Evolutionary conservation across 495 filamentous ascomycete genomes (phyloP).

Genomic region (Neurospora intermedia): DNA sequence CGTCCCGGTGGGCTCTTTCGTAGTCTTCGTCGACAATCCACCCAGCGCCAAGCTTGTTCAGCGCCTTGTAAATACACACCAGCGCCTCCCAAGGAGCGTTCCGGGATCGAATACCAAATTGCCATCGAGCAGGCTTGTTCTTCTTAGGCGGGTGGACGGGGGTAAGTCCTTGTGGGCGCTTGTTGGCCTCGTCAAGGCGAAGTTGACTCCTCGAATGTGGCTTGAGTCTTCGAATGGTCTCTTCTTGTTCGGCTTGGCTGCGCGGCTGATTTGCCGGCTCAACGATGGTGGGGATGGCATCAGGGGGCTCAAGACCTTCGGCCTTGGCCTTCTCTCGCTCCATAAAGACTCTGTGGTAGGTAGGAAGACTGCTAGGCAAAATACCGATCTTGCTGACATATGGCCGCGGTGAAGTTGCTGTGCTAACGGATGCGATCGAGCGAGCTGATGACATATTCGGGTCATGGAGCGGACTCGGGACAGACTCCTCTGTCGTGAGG

Average conservation of each 20-base stretch:
- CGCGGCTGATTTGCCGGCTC: constrained; percentile 42
- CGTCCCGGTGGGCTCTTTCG: constrained; percentile 21
- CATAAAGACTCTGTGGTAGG: constrained; percentile 85
- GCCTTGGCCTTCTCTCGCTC: constrained; percentile 48
- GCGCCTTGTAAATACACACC: constrained; percentile 83
- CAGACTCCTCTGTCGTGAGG: constrained; percentile 10
- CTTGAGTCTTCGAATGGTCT: constrained; percentile 63
- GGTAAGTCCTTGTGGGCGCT: constrained; percentile 56
- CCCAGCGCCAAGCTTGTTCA: constrained; percentile 73
- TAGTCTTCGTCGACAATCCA: constrained; percentile 61
- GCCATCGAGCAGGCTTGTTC: constrained; percentile 71
- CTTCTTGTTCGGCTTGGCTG: constrained; percentile 64
- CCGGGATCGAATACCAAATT: constrained; percentile 89
- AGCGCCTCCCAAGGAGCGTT: constrained; percentile 92
- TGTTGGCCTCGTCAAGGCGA: constrained; percentile 48
- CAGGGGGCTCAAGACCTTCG: constrained; percentile 24
- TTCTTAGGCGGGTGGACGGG: constrained; percentile 53
- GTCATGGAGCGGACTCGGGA: constrained; percentile 24
- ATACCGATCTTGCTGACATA: constrained; percentile 78
- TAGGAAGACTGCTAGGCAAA: constrained; percentile 77
- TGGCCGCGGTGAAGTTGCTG: constrained; percentile 35
- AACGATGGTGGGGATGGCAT: constrained; percentile 30
- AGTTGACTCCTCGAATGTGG: constrained; percentile 57
- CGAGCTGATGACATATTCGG: constrained; percentile 31
- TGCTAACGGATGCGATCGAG: constrained; percentile 32